Percentiles rank a stretch among this genome's conserved stretches.
Conservation (phyloP, 208 protist genomes). For the Leishmania turanica region DNA sequence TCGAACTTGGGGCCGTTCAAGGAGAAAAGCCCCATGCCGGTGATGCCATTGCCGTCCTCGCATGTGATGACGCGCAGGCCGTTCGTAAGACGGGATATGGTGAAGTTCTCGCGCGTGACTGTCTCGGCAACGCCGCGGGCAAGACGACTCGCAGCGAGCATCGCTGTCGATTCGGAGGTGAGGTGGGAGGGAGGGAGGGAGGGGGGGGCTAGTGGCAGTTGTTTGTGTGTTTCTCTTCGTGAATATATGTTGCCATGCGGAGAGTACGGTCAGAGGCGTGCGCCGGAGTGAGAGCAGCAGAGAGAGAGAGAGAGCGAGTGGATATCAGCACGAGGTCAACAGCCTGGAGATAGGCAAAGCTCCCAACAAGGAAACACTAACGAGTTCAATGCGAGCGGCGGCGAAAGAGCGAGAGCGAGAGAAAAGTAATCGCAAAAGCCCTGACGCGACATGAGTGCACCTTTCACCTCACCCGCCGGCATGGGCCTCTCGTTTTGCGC, state of each 20-base stretch:
- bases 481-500: not conserved
- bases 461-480: not conserved
- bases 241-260: not conserved
- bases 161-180: constrained; percentile 11
- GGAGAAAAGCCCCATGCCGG: constrained; percentile 86
- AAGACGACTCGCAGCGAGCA: constrained; percentile 49
- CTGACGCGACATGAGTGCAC: not conserved
- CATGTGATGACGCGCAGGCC: constrained; percentile 88
- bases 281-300: not conserved
- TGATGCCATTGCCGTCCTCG: constrained; percentile 83
- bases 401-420: not conserved
- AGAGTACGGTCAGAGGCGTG: not conserved
- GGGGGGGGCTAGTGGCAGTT: not conserved
- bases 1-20: constrained; percentile 88
- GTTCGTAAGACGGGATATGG: constrained; percentile 67
- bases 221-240: not conserved
- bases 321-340: too few relatives aligned
- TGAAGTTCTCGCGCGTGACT: constrained; percentile 67
- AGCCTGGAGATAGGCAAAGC: too few relatives aligned
- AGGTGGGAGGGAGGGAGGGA: not conserved
- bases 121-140: constrained; percentile 56
- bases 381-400: not conserved
- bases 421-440: not conserved
- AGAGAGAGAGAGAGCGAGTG: not conserved
- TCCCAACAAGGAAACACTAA: too few relatives aligned